Base-by-base conservation (phyloP, 352 stramenopile species). In the Saprolegnia parasitica region DNA sequence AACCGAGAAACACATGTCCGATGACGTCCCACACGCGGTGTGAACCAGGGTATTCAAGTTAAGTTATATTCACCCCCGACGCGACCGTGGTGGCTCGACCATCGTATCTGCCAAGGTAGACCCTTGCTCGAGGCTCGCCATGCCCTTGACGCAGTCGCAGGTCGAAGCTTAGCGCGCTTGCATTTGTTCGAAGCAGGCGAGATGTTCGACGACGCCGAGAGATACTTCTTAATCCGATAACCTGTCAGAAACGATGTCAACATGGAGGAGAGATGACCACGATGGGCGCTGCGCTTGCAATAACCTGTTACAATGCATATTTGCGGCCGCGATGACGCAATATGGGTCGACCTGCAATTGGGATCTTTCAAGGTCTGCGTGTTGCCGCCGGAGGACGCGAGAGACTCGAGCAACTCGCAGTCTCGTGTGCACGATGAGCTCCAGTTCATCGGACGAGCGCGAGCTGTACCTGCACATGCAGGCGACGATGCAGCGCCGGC, bases 391-490 rank as follows among this genome's bases (percentile, higher is more conserved):
- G 24, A 32, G 57, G 24, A 40, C 29, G 26, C 56, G 23, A 39
- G 13, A 18, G 18, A 18, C 37, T 13, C 4, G 35, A 13, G 15
- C n/a, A 50, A 49, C 42, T 49, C 13, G 42, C 8, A 46, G 18
- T 35, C 2, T 35, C 56, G 8, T 5, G 11, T 6, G 13, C 23
- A 4, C 13, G 35, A 67, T 67, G 58, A 42, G 50, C 24, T 13
- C 49, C 45, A 67, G 58, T 40, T 67, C 37, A 21, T 55, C 37
- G 16, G 58, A 67, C 29, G 40, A 67, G 35, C 26, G 16, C 10
- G 58, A 67, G 58, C 40, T 67, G 24, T 67, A 67, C 42, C n/a
- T 23, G 20, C 37, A 67, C 24, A 49, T 63, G 56, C 24, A 63
- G 56, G 24, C 24, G 16, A 56, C 23, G 11, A 40, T 50, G 58